These are phyloP conservation scores for Durusdinium trenchii DNA, from an alignment of 73 alveolate species.

Conservation along the genomic window DNA sequence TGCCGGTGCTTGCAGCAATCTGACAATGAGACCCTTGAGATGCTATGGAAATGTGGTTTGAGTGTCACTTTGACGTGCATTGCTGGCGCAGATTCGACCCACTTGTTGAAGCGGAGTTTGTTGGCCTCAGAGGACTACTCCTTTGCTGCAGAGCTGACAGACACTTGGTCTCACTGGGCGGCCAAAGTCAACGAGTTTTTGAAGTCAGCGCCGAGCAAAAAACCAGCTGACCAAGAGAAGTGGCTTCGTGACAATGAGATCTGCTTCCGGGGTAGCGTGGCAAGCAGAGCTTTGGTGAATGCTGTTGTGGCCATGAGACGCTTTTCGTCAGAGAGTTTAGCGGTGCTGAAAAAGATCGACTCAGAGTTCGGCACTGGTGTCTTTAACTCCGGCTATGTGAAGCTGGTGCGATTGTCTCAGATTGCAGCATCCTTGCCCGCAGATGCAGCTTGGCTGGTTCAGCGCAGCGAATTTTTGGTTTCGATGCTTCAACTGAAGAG, in stretches of 20 bases:
- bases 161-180: background rate
- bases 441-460: background rate
- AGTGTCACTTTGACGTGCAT: background rate
- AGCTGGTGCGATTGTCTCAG: slow-evolving; percentile 17
- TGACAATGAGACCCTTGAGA: background rate
- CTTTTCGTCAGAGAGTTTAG: background rate
- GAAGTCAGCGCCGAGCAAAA: background rate
- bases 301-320: background rate
- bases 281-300: background rate
- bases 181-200: background rate
- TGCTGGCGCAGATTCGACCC: background rate
- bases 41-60: background rate
- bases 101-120: background rate
- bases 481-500: background rate
- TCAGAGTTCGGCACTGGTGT: slow-evolving; percentile 6
- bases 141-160: background rate
- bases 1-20: background rate
- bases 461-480: background rate
- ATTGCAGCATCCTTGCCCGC: background rate
- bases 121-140: background rate
- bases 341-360: background rate
- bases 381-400: background rate
- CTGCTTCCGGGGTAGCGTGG: background rate
- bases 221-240: background rate
- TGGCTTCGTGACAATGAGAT: background rate